Base-by-base conservation (phyloP, 1,139 yeast species). In the Yamadazyma kanchanaburiensis region DNA sequence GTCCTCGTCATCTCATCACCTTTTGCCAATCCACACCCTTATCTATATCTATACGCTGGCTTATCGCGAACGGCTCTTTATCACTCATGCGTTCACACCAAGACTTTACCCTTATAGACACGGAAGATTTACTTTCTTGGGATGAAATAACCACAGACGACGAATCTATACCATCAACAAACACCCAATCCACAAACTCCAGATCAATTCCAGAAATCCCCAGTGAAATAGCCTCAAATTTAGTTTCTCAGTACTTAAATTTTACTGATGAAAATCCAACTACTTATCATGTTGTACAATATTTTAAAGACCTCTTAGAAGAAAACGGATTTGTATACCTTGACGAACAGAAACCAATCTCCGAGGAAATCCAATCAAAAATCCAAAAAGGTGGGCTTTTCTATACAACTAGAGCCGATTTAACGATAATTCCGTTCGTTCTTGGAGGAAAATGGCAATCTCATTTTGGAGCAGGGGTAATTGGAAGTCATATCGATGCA, bases 181-280 rank as follows among this genome's bases (percentile, higher is more conserved):
- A 9, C 19, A 10, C 30, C 9, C 15, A 22, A 12, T 8, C 27
- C 14, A 4, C 6, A 5, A n/a, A 7, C 10, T 8, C 20, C 20
- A 18, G 20, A 8, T 18, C 20, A 8, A 9, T 16, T 5, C 10
- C 14, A 4, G 11, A 8, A 6, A 16, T 11, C 14, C 12, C 24
- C 24, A 20, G 4, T 27, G 18, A 20, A 20, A 6, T 18, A 5
- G 4, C 16, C 15, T 10, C 25, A 12, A 7, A 12, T 13, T 5
- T 25, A 68, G 20, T 8, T 18, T 18, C 7, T 10, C 20, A 8
- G 4, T 80, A 76, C 49, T 66, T 79, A 27, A 69, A 73, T 29
- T 80, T 79, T 56, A 77, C 83, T 27, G 70, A 70, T 43, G 50
- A 60, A 20, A 72, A 69, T 43, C 87, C 87, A 25, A 79, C 86